Base-by-base conservation (phyloP, 1,284 basidiomycete species). In the Albatrellus sp. region DNA sequence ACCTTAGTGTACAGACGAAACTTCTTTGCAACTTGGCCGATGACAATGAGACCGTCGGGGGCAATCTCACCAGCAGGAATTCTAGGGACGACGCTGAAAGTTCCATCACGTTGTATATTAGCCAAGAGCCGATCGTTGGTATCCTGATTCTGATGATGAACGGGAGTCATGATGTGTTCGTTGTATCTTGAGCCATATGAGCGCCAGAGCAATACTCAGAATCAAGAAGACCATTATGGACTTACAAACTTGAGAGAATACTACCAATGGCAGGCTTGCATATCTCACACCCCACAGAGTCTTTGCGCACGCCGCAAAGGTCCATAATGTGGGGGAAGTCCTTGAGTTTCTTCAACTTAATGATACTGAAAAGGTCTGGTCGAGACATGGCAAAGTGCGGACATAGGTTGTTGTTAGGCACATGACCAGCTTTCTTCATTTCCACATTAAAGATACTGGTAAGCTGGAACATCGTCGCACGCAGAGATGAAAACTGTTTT, bases 401-500 rank as follows among this genome's bases (percentile, higher is more conserved):
- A 17, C 39, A 40, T 11, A 40, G 39, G 16, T 35, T 35, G 34
- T 35, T 35, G 13, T 24, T 40, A 4, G 31, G 9, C 29, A n/a
- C 39, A 11, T 40, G 16, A n/a, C 39, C 39, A 14, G n/a, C 10
- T 31, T 40, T 40, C 9, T 40, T 40, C 39, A 40, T 40, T 30
- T 40, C 39, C 28, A 30, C 28, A 24, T 40, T 40, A 30, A 30
- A 40, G 39, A 40, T 40, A 9, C 28, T 40, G 11, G 39, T 40
- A 14, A 40, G 13, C 28, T 30, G 29, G 10, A 30, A 30, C 24
- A 40, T 29, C n/a, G 24, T 7, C 24, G 24, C 24, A 24, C 3
- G 7, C 24, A 24, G 4, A 24, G 7, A 24, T 24, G 4, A 24
- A 24, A 4, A 24, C 24, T 7, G 4, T 24, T 24, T 24, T 7